Conservation (phyloP, 1,139 yeast species). For the Diutina catenulata region DNA sequence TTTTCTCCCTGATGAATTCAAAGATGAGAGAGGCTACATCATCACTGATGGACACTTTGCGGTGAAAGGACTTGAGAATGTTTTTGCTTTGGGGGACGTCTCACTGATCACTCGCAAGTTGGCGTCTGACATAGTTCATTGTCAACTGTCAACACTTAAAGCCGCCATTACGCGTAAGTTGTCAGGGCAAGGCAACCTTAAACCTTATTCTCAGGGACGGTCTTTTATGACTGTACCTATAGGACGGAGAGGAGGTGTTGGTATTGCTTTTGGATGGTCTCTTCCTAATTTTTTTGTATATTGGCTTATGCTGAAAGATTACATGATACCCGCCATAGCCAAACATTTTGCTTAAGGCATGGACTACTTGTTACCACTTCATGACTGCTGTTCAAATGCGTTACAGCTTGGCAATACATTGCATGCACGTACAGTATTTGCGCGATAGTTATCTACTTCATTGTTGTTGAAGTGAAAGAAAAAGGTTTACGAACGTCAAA, state of each 20-base stretch:
- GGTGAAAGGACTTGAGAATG: slow-evolving; percentile 15
- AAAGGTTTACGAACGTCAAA: no score
- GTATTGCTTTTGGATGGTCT: slow-evolving; percentile 16
- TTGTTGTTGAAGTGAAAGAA: no score
- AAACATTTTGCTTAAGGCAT: no score
- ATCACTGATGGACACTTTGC: slow-evolving; percentile 16
- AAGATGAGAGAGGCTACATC: slow-evolving; percentile 14
- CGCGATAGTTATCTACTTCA: no score
- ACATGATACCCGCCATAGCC: slow-evolving; percentile 8
- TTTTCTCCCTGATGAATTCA: slow-evolving; percentile 11
- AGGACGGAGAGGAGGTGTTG: slow-evolving; percentile 26
- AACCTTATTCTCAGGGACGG: slow-evolving; percentile 9
- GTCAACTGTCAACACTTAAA: slow-evolving; percentile 14
- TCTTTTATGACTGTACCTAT: slow-evolving; percentile 18
- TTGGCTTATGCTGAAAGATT: slow-evolving; percentile 13
- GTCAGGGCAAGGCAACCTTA: slow-evolving; percentile 1
- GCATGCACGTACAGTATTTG: no score
- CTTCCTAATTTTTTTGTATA: slow-evolving; percentile 20
- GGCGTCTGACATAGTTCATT: slow-evolving; percentile 16
- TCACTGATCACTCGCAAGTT: slow-evolving; percentile 14
- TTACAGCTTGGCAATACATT: no score
- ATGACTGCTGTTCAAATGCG: no score
- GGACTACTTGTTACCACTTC: no score
- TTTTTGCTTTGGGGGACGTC: slow-evolving; percentile 24
- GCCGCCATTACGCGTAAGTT: neutral